phyloP scores from a whole-genome alignment of 73 alveolate species.

The Tetrahymena malaccensis region DNA sequence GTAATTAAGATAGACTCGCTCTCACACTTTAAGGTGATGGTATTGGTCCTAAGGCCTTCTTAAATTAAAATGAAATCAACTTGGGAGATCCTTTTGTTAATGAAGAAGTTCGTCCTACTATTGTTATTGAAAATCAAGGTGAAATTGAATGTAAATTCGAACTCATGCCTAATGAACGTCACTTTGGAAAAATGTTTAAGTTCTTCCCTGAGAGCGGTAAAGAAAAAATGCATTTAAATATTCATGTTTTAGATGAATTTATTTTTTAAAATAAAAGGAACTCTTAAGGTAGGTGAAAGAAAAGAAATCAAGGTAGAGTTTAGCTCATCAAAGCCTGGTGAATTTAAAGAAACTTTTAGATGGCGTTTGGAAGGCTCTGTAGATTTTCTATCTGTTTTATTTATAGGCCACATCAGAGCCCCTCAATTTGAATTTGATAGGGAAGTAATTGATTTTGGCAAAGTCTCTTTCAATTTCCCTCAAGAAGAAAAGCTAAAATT shows the following conservation, averaged over 20 bases:
- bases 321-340: slow-evolving; percentile 97
- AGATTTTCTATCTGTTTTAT: slow-evolving; percentile 66
- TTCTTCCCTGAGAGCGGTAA: slow-evolving; percentile 37
- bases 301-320: slow-evolving; percentile 77
- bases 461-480: slow-evolving; percentile 96
- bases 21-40: slow-evolving; percentile 98
- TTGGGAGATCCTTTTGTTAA: slow-evolving; percentile 93
- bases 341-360: slow-evolving; percentile 96
- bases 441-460: slow-evolving; percentile 96
- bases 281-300: slow-evolving; percentile 80
- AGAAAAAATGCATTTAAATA: background rate
- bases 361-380: slow-evolving; percentile 94
- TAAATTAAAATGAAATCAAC: slow-evolving; percentile 73
- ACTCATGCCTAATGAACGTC: slow-evolving; percentile 40
- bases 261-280: background rate
- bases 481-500: slow-evolving; percentile 84
- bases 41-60: slow-evolving; percentile 98
- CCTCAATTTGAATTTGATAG: slow-evolving; percentile 98
- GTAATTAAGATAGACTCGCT: slow-evolving; percentile 98
- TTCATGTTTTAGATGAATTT: background rate
- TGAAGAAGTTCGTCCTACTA: slow-evolving; percentile 61
- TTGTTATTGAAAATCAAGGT: slow-evolving; percentile 74
- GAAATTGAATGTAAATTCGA: slow-evolving; percentile 57
- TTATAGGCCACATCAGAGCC: slow-evolving; percentile 97
- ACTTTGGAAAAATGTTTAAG: slow-evolving; percentile 48